Percentiles rank a stretch among this genome's conserved stretches.
Conservation (phyloP, 768 basidiomycete species). For the Tremella fuciformis region DNA sequence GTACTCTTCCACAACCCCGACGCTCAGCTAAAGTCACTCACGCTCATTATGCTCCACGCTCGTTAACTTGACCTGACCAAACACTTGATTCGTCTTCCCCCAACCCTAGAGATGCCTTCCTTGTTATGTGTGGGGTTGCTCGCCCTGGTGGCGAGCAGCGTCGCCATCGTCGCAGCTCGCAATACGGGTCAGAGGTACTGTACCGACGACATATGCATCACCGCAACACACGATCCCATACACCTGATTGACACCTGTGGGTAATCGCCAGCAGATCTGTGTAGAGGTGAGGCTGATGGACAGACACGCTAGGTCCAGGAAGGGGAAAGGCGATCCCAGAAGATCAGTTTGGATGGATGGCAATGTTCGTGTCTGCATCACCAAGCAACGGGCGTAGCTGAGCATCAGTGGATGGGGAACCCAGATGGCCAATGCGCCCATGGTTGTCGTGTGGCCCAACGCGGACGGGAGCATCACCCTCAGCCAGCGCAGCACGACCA, state of each 20-base stretch:
- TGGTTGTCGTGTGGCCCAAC: conserved; percentile 75
- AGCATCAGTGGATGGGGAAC: background rate
- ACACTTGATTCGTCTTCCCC: too few species aligned
- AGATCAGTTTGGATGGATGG: conserved; percentile 2
- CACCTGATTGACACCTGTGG: background rate
- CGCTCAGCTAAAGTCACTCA: too few species aligned
- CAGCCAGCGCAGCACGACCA: conserved; percentile 62
- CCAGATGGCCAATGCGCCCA: conserved; percentile 45
- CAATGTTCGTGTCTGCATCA: background rate
- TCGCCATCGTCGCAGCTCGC: too few species aligned
- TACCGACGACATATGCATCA: too few species aligned
- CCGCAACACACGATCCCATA: too few species aligned
- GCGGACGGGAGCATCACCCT: conserved; percentile 63
- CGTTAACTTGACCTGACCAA: too few species aligned
- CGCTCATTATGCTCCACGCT: too few species aligned
- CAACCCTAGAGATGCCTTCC: too few species aligned
- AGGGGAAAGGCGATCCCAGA: background rate
- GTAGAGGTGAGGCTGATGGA: background rate
- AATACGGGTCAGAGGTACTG: too few species aligned
- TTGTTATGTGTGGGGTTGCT: too few species aligned
- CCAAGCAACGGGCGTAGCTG: background rate
- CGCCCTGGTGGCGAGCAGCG: too few species aligned
- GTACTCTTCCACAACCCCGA: too few species aligned
- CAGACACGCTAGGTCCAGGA: background rate
- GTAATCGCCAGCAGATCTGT: background rate